phyloP scores from a whole-genome alignment of 2,329 filamentous ascomycete species.

The Tolypocladium album region DNA sequence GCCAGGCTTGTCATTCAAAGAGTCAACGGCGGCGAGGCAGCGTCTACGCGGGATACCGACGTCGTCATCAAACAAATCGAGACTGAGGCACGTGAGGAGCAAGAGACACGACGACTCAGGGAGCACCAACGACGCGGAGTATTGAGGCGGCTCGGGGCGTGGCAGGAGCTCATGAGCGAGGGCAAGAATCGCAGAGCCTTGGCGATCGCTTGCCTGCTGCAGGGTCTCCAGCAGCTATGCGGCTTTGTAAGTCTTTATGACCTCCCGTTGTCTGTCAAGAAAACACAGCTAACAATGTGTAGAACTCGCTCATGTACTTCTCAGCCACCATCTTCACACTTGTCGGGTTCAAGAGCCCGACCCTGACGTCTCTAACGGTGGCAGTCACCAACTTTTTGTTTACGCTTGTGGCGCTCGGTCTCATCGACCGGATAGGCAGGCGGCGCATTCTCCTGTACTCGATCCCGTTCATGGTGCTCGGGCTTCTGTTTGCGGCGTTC shows the following conservation, averaged over 20 bases:
- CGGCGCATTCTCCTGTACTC: constrained; percentile 72
- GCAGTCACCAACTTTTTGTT: constrained; percentile 77
- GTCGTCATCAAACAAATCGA: constrained; percentile 59
- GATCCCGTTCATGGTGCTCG: constrained; percentile 71
- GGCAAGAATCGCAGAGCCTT: constrained; percentile 63
- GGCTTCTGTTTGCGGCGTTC: constrained; percentile 58
- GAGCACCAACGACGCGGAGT: constrained; percentile 14
- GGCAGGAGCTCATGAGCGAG: constrained; percentile 43
- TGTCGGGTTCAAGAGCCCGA: constrained; percentile 68
- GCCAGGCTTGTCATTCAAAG: constrained; percentile 56
- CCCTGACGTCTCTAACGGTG: constrained; percentile 68
- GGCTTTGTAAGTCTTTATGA: constrained; percentile 53
- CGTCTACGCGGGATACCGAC: constrained; percentile 38
- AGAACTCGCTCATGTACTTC: constrained; percentile 90
- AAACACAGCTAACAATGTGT: constrained; percentile 1
- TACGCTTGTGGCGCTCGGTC: constrained; percentile 60
- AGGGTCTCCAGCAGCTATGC: constrained; percentile 80
- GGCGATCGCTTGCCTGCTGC: constrained; percentile 75
- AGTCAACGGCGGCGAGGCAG: constrained; percentile 45
- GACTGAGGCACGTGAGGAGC: constrained; percentile 62
- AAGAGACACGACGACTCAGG: constrained; percentile 33
- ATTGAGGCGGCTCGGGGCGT: constrained; percentile 32
- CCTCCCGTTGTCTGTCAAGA: neutral
- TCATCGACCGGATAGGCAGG: constrained; percentile 72
- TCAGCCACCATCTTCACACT: constrained; percentile 72